phyloP scores from a whole-genome alignment of 164 flowering plant genomes.

The Sextonia rubra region DNA sequence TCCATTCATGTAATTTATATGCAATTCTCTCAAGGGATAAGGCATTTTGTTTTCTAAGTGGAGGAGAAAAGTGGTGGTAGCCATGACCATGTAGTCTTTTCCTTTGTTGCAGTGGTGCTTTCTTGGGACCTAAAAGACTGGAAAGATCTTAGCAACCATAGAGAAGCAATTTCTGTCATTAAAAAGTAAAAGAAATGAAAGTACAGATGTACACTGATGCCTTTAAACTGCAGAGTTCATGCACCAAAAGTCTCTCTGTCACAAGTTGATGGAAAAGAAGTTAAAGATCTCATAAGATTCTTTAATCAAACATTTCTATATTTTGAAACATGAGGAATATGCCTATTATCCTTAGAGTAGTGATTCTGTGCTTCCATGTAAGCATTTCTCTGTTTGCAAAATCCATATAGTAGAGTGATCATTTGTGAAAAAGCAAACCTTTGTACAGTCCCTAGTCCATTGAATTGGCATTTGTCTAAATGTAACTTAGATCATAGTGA shows the following conservation, averaged over 20 bases:
- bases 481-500: too few relatives aligned
- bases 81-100: neutral
- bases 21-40: neutral
- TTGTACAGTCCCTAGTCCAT: too few relatives aligned
- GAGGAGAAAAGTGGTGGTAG: neutral
- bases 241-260: neutral
- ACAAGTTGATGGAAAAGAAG: neutral
- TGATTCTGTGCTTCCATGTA: too few relatives aligned
- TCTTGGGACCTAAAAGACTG: neutral
- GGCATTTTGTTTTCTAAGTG: neutral
- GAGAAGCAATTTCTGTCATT: neutral
- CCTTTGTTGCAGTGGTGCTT: neutral
- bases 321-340: neutral
- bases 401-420: too few relatives aligned
- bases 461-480: too few relatives aligned
- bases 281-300: neutral
- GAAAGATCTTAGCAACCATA: neutral
- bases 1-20: too few relatives aligned
- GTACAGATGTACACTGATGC: neutral
- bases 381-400: too few relatives aligned
- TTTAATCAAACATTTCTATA: neutral
- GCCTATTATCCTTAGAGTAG: neutral
- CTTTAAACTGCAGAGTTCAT: neutral
- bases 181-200: neutral
- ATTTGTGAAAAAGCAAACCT: too few relatives aligned